A percentile compares a stretch with the other conserved stretches of the same genome.
phyloP scores from a whole-genome alignment of 1,139 yeast genomes.

The Hyphopichia fennica region DNA sequence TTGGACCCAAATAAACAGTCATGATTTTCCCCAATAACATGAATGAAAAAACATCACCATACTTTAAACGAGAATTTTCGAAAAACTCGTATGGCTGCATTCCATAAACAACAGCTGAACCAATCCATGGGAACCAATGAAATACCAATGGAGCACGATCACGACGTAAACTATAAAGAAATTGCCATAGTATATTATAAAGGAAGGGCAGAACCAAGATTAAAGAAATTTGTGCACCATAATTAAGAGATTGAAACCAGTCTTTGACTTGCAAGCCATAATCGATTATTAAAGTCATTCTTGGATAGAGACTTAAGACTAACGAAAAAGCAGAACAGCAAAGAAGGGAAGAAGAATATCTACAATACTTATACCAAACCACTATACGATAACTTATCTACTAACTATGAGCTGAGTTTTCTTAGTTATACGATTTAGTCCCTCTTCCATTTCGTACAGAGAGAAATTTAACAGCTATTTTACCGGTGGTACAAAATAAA shows the following conservation, averaged over 20 bases:
- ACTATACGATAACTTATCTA: no score
- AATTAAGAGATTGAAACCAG: background rate
- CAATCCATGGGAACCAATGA: conserved; percentile 95
- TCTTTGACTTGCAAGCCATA: background rate
- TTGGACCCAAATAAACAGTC: conserved; percentile 96
- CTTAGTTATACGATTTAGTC: background rate
- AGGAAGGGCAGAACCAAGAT: conserved; percentile 48
- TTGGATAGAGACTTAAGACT: background rate
- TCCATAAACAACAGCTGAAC: conserved; percentile 86
- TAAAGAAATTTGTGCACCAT: conserved; percentile 28
- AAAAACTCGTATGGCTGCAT: conserved; percentile 92
- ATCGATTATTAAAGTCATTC: background rate
- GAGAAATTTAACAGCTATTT: background rate
- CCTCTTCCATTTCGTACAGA: background rate
- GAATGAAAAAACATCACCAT: conserved; percentile 92
- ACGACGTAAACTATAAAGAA: conserved; percentile 65
- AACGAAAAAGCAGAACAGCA: background rate
- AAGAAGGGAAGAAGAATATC: no score
- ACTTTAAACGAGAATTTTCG: conserved; percentile 68
- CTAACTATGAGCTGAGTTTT: no score
- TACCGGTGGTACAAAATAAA: background rate
- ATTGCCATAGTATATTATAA: conserved; percentile 69
- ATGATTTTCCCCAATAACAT: conserved; percentile 84
- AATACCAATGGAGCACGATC: conserved; percentile 91
- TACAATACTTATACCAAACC: no score